These are phyloP conservation scores for Gynostemma pentaphyllum DNA, from an alignment of 306 rosid genomes.

Conservation along the genomic window DNA sequence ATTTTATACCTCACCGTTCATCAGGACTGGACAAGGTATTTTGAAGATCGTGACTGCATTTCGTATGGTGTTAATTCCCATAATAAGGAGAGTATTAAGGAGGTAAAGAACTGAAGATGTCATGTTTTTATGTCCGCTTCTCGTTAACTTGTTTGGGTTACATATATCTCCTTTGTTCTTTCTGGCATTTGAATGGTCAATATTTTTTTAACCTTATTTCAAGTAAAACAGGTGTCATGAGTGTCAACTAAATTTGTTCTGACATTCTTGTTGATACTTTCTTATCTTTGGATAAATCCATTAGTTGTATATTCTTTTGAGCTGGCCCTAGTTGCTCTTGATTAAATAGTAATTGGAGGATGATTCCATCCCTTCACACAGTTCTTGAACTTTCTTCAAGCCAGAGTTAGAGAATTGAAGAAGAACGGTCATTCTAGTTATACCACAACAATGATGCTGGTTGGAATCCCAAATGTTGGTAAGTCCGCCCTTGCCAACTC, in stretches of 20 bases:
- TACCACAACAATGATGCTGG: slow-evolving; percentile 59
- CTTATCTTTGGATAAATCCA: neutral
- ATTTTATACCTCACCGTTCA: neutral
- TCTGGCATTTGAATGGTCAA: neutral
- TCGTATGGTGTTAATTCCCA: slow-evolving; percentile 74
- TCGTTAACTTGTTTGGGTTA: neutral
- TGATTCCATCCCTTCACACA: slow-evolving; percentile 19
- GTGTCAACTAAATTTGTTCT: neutral
- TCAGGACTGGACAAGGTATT: slow-evolving; percentile 60
- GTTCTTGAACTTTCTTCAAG: slow-evolving; percentile 66
- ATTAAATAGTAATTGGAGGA: neutral
- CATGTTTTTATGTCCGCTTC: slow-evolving; percentile 8
- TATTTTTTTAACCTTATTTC: neutral
- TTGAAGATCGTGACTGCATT: slow-evolving; percentile 34
- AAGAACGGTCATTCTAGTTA: slow-evolving; percentile 25
- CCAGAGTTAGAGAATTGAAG: slow-evolving; percentile 47
- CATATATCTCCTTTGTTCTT: neutral
- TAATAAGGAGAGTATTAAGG: slow-evolving; percentile 53
- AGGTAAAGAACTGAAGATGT: slow-evolving; percentile 36
- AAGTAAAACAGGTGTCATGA: neutral
- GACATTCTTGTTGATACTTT: neutral
- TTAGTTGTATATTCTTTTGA: neutral
- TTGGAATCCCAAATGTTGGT: slow-evolving; percentile 88
- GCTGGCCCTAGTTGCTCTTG: neutral
- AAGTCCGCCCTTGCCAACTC: slow-evolving; percentile 85